phyloP scores from a whole-genome alignment of 148 eudicot genomes.

The Beta vulgaris region DNA sequence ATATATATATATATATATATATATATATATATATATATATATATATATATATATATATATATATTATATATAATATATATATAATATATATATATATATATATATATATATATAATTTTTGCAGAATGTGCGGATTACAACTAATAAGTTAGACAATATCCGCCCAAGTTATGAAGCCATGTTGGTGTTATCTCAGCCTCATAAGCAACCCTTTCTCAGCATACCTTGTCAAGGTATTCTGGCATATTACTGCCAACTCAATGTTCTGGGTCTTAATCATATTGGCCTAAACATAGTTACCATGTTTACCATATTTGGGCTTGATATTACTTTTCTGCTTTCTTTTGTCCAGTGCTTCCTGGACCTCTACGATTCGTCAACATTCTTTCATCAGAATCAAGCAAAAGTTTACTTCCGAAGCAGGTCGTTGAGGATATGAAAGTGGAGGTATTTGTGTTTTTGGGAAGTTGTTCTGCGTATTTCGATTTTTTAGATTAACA shows the following conservation, averaged over 20 bases:
- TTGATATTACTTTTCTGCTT: not conserved
- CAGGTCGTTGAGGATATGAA: slow-evolving; percentile 43
- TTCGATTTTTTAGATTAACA: too few species aligned
- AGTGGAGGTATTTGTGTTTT: slow-evolving; percentile 51
- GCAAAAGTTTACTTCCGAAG: slow-evolving; percentile 44
- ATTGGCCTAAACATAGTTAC: not conserved
- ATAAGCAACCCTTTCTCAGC: slow-evolving; percentile 29
- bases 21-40: not conserved
- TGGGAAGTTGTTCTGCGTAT: not conserved
- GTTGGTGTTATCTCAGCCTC: slow-evolving; percentile 32
- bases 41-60: not conserved
- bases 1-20: not conserved
- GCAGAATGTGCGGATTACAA: slow-evolving; percentile 44
- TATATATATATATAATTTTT: not conserved
- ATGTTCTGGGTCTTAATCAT: not conserved
- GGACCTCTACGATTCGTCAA: slow-evolving; percentile 37
- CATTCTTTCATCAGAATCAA: slow-evolving; percentile 24
- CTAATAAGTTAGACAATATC: slow-evolving; percentile 46
- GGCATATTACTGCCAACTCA: not conserved
- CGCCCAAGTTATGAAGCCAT: slow-evolving; percentile 53
- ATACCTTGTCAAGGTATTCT: slow-evolving; percentile 55
- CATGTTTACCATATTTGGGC: slow-evolving; percentile 1
- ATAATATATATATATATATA: not conserved
- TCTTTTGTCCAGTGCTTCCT: slow-evolving; percentile 45
- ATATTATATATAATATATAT: not conserved